Evolutionary conservation across 495 filamentous ascomycete genomes (phyloP), one percentile per base, ranked within the genome.

Genomic region (Astrothelium macrocarpum): DNA sequence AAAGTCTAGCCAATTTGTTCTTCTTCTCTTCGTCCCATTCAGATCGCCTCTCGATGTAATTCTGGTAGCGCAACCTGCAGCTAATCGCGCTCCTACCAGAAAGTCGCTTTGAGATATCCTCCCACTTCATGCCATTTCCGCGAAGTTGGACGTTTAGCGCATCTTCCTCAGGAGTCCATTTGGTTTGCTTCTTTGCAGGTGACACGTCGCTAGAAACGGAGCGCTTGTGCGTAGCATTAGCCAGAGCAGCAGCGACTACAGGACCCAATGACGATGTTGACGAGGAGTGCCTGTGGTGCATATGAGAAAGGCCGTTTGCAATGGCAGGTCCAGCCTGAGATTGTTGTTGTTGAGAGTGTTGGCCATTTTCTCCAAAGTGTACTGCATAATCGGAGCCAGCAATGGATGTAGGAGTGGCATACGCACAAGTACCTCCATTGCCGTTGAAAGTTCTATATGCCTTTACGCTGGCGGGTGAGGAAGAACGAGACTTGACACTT

Each of bases 21-120:
- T 97, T 97, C 75, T 89, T 88, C 74, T 97, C 94, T 68, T 98
- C 94, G 70, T 95, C 90, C 94, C 94, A 98, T 68, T 95, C 89
- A 66, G 86, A 86, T 62, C 90, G 77, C 69, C 90, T 82, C 74
- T 98, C 95, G 59, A 97, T 80, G 72, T 97, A 98, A 71, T 98
- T 98, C 67, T 98, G 94, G 75, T 96, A 98, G 68, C 96, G 91
- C 49, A 98, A 80, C 26, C 94, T 85, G 75, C 94, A 98, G 64
- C 89, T 91, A 68, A 96, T 96, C 46, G 90, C 85, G 75, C 90
- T 96, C 65, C 94, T 85, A 62, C 93, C 94, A 1, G 92, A 91
- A 26, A 97, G 79, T 20, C 85, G 83, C 77, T 90, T 90, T 62
- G 89, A 91, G 71, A 98, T 96, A 75, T 98, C 95, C 67, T 97